These are phyloP conservation scores for Silene noctiflora DNA, from an alignment of 179 eudicot genomes.

Conservation along the genomic window DNA sequence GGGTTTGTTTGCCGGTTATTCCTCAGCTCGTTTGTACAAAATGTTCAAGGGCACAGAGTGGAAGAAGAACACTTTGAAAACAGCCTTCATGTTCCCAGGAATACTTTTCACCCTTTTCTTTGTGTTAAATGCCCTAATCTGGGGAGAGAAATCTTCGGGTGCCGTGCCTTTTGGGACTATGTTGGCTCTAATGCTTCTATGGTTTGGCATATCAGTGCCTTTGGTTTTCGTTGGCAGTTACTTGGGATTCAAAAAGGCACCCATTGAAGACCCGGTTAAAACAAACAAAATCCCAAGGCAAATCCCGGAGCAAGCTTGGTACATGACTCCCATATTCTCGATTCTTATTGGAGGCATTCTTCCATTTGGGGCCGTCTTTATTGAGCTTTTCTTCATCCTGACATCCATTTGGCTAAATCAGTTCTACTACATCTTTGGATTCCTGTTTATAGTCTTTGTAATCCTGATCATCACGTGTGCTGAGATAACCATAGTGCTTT, in stretches of 20 bases:
- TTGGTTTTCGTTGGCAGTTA: constrained; percentile 43
- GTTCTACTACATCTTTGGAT: constrained; percentile 49
- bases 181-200: constrained; percentile 38
- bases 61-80: constrained; percentile 43
- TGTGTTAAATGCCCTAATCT: constrained; percentile 35
- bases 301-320: constrained; percentile 47
- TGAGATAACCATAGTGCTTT: constrained; percentile 40
- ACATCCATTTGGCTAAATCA: constrained; percentile 46
- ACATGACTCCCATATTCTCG: constrained; percentile 39
- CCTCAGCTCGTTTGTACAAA: constrained; percentile 44
- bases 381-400: constrained; percentile 44
- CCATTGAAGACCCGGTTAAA: constrained; percentile 40
- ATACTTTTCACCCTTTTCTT: constrained; percentile 37
- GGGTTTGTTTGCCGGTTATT: constrained; percentile 47
- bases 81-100: constrained; percentile 44
- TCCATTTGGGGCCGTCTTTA: constrained; percentile 19
- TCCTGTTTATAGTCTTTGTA: constrained; percentile 42
- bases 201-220: constrained; percentile 47
- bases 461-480: constrained; percentile 42
- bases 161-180: constrained; percentile 44
- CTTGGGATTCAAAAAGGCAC: constrained; percentile 33
- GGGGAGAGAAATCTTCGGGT: constrained; percentile 49
- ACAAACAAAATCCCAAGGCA: constrained; percentile 26
- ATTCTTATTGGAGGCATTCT: constrained; percentile 45
- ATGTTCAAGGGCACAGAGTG: constrained; percentile 48